Evolutionary conservation across 1,139 yeast species (phyloP).

Genomic region (Entelexis paramagnoliae): DNA sequence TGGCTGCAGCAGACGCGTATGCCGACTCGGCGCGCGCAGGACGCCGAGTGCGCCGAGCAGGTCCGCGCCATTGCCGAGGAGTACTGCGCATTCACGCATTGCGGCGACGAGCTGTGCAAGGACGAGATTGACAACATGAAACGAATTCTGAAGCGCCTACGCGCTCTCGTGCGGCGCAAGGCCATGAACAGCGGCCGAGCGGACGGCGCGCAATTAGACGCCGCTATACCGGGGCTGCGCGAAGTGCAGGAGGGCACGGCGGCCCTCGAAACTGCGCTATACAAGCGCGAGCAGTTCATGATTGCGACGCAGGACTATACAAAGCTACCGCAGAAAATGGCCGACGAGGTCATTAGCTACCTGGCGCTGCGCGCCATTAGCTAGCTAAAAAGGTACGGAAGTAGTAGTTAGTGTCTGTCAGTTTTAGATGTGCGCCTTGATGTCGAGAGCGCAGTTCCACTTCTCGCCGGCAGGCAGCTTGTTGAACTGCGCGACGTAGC

Average conservation of each 20-base stretch:
- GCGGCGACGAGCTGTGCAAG: neutral
- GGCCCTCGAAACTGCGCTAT: neutral
- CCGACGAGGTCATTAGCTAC: neutral
- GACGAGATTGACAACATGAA: neutral
- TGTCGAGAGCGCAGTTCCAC: conserved; percentile 60
- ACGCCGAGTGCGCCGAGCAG: neutral
- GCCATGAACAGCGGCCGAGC: neutral
- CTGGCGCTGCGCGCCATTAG: neutral
- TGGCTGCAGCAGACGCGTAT: neutral
- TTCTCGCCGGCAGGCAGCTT: conserved; percentile 53
- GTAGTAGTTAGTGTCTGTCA: neutral
- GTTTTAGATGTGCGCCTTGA: conserved; percentile 27
- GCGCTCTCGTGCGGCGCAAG: neutral
- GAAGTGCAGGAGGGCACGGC: neutral
- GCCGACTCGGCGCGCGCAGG: neutral
- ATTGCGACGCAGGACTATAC: neutral
- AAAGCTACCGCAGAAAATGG: neutral
- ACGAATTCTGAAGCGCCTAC: neutral
- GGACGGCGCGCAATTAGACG: too few relatives aligned
- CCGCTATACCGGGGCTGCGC: too few relatives aligned
- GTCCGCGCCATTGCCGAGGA: neutral
- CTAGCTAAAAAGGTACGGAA: neutral
- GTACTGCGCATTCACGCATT: neutral
- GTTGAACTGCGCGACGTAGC: conserved; percentile 63
- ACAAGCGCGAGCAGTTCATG: neutral